phyloP scores from a whole-genome alignment of 495 filamentous ascomycete species.

The Trichocladium antarcticum region DNA sequence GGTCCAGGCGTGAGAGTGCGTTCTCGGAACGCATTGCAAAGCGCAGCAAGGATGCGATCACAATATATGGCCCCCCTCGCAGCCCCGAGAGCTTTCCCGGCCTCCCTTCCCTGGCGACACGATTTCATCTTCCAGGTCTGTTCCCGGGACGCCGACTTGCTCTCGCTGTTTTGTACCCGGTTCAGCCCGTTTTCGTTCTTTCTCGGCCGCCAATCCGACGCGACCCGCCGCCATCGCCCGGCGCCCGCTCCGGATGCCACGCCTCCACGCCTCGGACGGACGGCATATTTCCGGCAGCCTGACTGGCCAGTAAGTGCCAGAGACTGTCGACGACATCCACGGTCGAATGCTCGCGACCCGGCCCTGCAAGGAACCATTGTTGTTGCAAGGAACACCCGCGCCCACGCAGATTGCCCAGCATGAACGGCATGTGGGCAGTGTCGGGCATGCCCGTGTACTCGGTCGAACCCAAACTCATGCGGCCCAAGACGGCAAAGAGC shows the following conservation, averaged over 20 bases:
- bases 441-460: constrained; percentile 25
- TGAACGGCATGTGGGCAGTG: constrained; percentile 29
- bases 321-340: constrained; percentile 1
- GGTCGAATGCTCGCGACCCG: background rate
- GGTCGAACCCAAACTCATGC: constrained; percentile 12
- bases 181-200: background rate
- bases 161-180: background rate
- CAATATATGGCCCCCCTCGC: constrained; percentile 17
- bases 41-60: constrained; percentile 7
- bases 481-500: constrained; percentile 18
- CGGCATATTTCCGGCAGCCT: constrained; percentile 5
- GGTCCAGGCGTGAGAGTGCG: background rate
- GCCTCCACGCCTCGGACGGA: constrained; percentile 1
- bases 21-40: constrained; percentile 5
- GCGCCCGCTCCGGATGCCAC: constrained; percentile 8
- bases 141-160: constrained; percentile 4
- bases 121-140: background rate
- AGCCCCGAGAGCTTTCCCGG: background rate
- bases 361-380: background rate
- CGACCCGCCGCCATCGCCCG: background rate
- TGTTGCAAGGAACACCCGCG: background rate
- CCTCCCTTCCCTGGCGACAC: constrained; percentile 4
- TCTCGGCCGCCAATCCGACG: background rate
- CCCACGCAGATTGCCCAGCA: constrained; percentile 11
- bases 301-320: constrained; percentile 1